Base-by-base conservation (phyloP, 78 protist genomes). In the Dictyostelium capitatum region DNA sequence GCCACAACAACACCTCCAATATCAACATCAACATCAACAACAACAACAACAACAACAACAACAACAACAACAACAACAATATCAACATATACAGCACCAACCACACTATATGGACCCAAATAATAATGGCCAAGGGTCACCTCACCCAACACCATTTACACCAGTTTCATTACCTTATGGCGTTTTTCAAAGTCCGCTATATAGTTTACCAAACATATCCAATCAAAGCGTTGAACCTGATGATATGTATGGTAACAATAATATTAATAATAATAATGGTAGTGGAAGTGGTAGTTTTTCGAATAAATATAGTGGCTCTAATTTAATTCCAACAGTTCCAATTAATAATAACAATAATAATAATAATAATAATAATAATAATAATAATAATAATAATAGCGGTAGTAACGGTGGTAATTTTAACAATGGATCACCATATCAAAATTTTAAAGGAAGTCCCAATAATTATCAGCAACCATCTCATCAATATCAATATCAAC, bases 171-270 rank as follows among this genome's bases (percentile, higher is more conserved):
- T 28, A 17, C 81, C 47, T 6, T 75, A 72, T 12, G 37, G 75
- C 23, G 41, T 82, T 11, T 72, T 72, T 53, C 82, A 25, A 48
- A 72, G 81, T 32, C 90, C 90, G 6, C 11, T 83, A 50, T 83
- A 83, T 19, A 54, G 73, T 83, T 72, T 83, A 43, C 90, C 90
- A 25, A 81, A 81, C 25, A 20, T 80, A 8, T 62, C 87, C 0
- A 3, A 56, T 47, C 87, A 80, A 62, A 37, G 41, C 19, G 65
- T 81, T 81, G 89, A 81, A 14, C 3, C 56, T 3, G 89, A 81
- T 65, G 89, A 81, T 25, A 81, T 32, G 47, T 28, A 72, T 72
- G 51, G 1, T 37, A 37, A 37, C 2, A 37, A 37, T 37, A 37
- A 37, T 37, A 37, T 37, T 37, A 37, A 37, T 37, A 37, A 37